These are phyloP conservation scores for Aspergillus eucalypticola DNA, from an alignment of 2,329 filamentous ascomycete species.

Conservation along the genomic window DNA sequence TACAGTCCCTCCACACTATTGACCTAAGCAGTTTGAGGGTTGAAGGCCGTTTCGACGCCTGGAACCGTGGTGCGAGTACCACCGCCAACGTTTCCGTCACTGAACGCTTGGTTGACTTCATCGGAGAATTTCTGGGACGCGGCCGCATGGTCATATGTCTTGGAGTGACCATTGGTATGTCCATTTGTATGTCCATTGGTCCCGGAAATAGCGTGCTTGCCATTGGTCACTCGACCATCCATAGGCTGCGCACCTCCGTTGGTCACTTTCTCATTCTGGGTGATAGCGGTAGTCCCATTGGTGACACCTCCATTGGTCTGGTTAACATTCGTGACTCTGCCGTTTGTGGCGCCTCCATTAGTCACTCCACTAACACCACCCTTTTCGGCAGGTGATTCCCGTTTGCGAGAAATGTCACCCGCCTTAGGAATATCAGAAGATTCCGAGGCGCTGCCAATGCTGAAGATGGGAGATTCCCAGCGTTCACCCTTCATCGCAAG, in stretches of 20 bases:
- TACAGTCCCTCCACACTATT: not conserved
- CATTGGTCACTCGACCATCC: conserved; percentile 4
- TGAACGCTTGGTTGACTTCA: conserved; percentile 36
- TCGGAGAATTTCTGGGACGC: conserved; percentile 34
- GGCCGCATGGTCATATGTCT: conserved; percentile 20
- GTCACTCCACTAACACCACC: not conserved
- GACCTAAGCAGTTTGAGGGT: conserved; percentile 25
- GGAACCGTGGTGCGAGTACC: conserved; percentile 13
- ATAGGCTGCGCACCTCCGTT: conserved; percentile 16
- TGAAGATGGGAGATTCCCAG: conserved; percentile 95
- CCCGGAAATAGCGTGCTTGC: conserved; percentile 6
- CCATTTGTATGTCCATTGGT: conserved; percentile 5
- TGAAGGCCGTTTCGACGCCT: conserved; percentile 22
- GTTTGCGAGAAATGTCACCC: conserved; percentile 59
- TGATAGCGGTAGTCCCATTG: conserved; percentile 11
- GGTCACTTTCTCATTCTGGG: conserved; percentile 14
- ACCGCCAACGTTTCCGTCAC: conserved; percentile 9
- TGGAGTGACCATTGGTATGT: not conserved
- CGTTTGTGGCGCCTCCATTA: not conserved
- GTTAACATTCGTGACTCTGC: conserved; percentile 10
- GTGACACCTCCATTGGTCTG: conserved; percentile 14
- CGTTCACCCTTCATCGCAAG: conserved; percentile 83
- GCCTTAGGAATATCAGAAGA: conserved; percentile 68
- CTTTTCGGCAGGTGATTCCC: conserved; percentile 47
- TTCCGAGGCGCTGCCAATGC: conserved; percentile 73